Conservation (phyloP, 2,329 filamentous ascomycete genomes). For the Trichoderma pleuroti region DNA sequence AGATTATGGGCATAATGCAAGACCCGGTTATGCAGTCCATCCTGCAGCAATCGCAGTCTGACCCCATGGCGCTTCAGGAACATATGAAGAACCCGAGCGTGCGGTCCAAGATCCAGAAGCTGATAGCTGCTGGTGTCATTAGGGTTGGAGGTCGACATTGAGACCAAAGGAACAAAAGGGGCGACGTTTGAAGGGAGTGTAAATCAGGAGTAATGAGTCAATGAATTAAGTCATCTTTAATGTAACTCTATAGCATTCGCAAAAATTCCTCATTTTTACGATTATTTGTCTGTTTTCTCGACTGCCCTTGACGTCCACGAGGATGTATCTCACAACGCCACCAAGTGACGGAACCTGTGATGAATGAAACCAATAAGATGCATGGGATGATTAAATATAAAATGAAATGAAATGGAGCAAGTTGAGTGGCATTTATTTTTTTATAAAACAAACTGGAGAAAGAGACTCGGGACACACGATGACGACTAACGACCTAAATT, state of each 20-base stretch:
- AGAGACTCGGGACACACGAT: too few species aligned
- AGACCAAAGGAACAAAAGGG: background rate
- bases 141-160: slow-evolving; percentile 54
- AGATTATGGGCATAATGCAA: slow-evolving; percentile 86
- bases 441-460: too few species aligned
- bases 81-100: slow-evolving; percentile 94
- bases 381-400: too few species aligned
- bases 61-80: slow-evolving; percentile 88
- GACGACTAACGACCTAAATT: too few species aligned
- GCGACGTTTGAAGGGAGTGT: background rate
- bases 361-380: too few species aligned
- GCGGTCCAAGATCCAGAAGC: slow-evolving; percentile 85
- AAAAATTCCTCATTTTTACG: background rate
- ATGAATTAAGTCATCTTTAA: slow-evolving; percentile 8
- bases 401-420: too few species aligned
- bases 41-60: slow-evolving; percentile 90
- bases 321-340: too few species aligned
- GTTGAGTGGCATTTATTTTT: too few species aligned
- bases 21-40: slow-evolving; percentile 98
- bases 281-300: background rate
- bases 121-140: slow-evolving; percentile 90
- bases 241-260: background rate
- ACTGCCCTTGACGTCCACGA: background rate
- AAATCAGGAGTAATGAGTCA: slow-evolving; percentile 12
- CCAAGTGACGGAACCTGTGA: too few species aligned